Evolutionary conservation across 305 asterid genomes (phyloP).

Genomic region (Solanum hybrid): DNA sequence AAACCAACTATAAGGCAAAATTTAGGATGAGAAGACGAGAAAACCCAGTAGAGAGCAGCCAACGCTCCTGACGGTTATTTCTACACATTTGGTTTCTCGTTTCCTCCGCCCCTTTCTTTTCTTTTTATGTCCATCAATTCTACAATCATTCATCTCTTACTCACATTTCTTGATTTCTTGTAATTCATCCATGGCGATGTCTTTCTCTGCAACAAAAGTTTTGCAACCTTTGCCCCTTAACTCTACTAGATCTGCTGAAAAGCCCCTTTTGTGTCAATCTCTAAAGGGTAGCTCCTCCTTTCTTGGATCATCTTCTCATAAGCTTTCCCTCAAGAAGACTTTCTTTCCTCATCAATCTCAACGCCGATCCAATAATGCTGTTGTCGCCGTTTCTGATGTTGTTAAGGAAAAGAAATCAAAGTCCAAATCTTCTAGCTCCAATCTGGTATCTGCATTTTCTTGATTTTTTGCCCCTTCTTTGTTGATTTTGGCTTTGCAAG

Average conservation of each 20-base stretch:
- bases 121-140: not conserved
- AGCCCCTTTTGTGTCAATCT: conserved; percentile 17
- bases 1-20: not conserved
- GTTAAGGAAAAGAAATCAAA: conserved; percentile 63
- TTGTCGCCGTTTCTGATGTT: conserved; percentile 67
- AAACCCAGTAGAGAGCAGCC: not conserved
- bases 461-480: not conserved
- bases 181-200: conserved; percentile 19
- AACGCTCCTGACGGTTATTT: not conserved
- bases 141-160: not conserved
- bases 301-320: conserved; percentile 31
- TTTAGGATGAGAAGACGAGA: not conserved
- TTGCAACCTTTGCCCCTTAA: conserved; percentile 41
- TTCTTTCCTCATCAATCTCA: conserved; percentile 8
- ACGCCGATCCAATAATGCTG: conserved; percentile 47
- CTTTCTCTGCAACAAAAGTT: conserved; percentile 58
- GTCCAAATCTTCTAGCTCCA: conserved; percentile 30
- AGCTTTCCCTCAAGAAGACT: conserved; percentile 17
- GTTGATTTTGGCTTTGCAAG: not conserved
- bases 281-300: conserved; percentile 21
- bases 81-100: conserved; percentile 6
- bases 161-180: not conserved
- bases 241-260: conserved; percentile 58
- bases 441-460: conserved; percentile 31
- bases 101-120: conserved; percentile 17